Conservation (phyloP, 345 rosid species). For the Clausena lansium region DNA sequence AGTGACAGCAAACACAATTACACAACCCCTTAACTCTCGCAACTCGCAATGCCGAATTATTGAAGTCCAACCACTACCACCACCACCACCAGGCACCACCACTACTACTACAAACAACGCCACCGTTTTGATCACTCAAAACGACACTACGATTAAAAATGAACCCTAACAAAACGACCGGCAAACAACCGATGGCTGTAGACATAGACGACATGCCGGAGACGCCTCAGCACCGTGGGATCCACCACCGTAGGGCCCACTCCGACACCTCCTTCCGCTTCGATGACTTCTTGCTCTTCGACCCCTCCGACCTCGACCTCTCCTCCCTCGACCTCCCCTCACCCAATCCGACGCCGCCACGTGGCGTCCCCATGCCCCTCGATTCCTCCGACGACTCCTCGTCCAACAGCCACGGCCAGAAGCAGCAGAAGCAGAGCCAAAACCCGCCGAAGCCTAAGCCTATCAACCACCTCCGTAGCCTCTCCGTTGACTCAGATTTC, state of each 20-base stretch:
- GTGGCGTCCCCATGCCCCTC: constrained; percentile 38
- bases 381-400: constrained; percentile 76
- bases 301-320: constrained; percentile 79
- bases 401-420: constrained; percentile 30
- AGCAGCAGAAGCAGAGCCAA: constrained; percentile 6
- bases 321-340: constrained; percentile 66
- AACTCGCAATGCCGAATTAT: neutral
- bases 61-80: neutral
- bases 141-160: neutral
- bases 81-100: neutral
- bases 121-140: neutral
- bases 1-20: neutral
- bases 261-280: constrained; percentile 86
- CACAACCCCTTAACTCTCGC: too few species aligned
- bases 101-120: neutral
- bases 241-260: constrained; percentile 86
- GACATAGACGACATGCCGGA: constrained; percentile 69
- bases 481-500: constrained; percentile 90
- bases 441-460: constrained; percentile 32
- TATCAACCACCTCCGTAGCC: constrained; percentile 72
- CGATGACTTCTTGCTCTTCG: constrained; percentile 86
- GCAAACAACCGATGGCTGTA: constrained; percentile 4
- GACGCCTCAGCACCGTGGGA: constrained; percentile 50
- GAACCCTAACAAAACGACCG: constrained; percentile 4
- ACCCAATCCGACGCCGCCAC: constrained; percentile 27